phyloP scores from a whole-genome alignment of 495 filamentous ascomycete genomes.

The Pseudevernia furfuracea region DNA sequence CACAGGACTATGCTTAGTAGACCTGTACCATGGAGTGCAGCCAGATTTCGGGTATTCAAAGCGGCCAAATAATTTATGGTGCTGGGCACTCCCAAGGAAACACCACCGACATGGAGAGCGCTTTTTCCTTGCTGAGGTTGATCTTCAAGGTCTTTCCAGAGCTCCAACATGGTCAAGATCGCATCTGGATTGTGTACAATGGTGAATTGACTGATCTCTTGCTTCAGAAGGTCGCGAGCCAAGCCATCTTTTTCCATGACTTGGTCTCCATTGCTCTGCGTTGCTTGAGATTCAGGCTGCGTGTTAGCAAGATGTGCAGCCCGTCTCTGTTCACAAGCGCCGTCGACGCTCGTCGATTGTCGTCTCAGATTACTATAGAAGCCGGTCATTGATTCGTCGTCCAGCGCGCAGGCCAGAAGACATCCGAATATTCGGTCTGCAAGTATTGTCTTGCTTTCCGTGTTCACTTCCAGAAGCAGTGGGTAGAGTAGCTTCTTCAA shows the following conservation, averaged over 20 bases:
- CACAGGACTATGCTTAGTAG: constrained; percentile 65
- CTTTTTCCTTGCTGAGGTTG: constrained; percentile 29
- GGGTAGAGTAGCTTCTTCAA: constrained; percentile 59
- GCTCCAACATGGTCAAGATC: constrained; percentile 20
- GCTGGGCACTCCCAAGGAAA: constrained; percentile 4
- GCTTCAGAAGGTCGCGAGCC: constrained; percentile 29
- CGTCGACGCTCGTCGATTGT: not conserved
- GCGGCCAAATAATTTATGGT: constrained; percentile 37
- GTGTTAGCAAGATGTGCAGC: not conserved
- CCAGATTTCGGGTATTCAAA: constrained; percentile 65
- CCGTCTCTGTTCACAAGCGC: not conserved
- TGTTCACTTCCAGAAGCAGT: constrained; percentile 49
- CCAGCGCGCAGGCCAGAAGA: constrained; percentile 74
- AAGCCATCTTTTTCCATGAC: not conserved
- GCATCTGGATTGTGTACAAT: constrained; percentile 24
- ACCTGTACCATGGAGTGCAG: constrained; percentile 68
- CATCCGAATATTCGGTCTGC: constrained; percentile 74
- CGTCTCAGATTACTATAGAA: constrained; percentile 26
- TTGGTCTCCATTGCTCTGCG: not conserved
- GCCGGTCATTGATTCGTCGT: constrained; percentile 59
- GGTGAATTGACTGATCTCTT: constrained; percentile 15
- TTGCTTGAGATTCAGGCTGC: not conserved
- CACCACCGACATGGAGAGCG: not conserved
- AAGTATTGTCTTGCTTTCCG: constrained; percentile 48
- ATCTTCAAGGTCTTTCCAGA: constrained; percentile 28